Evolutionary conservation across 306 rosid genomes (phyloP).

Genomic region (Spatholobus suberectus): DNA sequence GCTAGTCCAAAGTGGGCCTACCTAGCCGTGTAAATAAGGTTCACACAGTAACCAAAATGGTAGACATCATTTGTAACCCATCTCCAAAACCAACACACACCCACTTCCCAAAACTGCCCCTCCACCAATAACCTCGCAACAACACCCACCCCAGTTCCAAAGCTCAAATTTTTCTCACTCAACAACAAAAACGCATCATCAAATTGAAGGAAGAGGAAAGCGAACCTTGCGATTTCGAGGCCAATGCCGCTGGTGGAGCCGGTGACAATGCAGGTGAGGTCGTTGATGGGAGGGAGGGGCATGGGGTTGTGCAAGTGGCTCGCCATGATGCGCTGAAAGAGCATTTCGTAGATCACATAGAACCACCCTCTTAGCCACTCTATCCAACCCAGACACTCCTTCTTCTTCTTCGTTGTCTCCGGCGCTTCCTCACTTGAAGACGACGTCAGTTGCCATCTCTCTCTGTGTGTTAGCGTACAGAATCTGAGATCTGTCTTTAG

Average conservation of each 20-base stretch:
- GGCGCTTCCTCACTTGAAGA: constrained; percentile 50
- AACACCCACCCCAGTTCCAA: constrained; percentile 9
- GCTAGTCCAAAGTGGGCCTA: not conserved
- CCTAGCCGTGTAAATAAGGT: constrained; percentile 9
- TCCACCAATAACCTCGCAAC: not conserved
- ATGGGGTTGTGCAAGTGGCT: constrained; percentile 88
- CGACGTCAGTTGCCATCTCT: constrained; percentile 52
- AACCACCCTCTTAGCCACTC: constrained; percentile 91
- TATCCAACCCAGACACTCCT: constrained; percentile 80
- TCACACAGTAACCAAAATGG: not conserved
- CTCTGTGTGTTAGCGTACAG: constrained; percentile 10
- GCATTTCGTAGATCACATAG: constrained; percentile 65
- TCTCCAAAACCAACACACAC: not conserved
- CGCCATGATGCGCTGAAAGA: constrained; percentile 87
- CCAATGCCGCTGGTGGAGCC: constrained; percentile 99
- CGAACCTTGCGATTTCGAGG: constrained; percentile 86
- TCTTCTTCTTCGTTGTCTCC: constrained; percentile 47
- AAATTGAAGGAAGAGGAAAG: not conserved
- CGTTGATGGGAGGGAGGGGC: constrained; percentile 84
- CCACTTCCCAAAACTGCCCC: constrained; percentile 7
- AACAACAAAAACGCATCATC: not conserved
- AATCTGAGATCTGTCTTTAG: constrained; percentile 49
- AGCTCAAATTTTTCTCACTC: not conserved
- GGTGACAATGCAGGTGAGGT: constrained; percentile 85
- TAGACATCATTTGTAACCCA: constrained; percentile 9